Percentiles rank a stretch among this genome's conserved stretches.
Evolutionary conservation across 805 yeast species (phyloP).

Genomic region (Limtongozyma cylindracea): DNA sequence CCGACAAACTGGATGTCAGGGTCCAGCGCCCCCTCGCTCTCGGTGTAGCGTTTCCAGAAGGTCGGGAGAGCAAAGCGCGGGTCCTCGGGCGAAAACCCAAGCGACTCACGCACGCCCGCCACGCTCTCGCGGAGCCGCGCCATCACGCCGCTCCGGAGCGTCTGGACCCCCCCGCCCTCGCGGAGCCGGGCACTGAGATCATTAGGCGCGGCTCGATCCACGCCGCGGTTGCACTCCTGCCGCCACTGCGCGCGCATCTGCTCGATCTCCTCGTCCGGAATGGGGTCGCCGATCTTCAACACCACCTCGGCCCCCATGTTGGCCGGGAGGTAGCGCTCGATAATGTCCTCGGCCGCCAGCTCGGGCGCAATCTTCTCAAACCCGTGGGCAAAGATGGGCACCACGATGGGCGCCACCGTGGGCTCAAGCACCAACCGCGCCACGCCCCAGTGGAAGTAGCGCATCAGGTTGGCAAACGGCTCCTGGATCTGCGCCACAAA

Average conservation of each 20-base stretch:
- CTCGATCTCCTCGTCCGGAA: constrained; percentile 33
- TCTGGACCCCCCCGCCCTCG: constrained; percentile 35
- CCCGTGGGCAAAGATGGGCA: constrained; percentile 73
- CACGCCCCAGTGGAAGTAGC: constrained; percentile 92
- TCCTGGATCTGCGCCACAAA: constrained; percentile 67
- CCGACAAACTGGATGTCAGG: constrained; percentile 54
- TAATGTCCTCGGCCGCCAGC: constrained; percentile 23
- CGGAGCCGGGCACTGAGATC: constrained; percentile 40
- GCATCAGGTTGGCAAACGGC: constrained; percentile 68
- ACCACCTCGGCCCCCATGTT: constrained; percentile 42
- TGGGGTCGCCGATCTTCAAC: constrained; percentile 46
- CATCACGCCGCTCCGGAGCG: constrained; percentile 48
- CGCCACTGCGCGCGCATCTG: constrained; percentile 50
- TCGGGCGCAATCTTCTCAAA: constrained; percentile 79
- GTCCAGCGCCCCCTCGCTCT: constrained; percentile 37
- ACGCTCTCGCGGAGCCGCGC: constrained; percentile 40
- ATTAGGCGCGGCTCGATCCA: constrained; percentile 20
- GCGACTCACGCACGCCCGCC: constrained; percentile 14
- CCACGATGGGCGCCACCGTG: constrained; percentile 58
- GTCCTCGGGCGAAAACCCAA: constrained; percentile 32
- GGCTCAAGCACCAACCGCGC: constrained; percentile 66
- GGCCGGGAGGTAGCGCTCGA: constrained; percentile 32
- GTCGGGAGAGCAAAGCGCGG: constrained; percentile 34
- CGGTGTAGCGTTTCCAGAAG: constrained; percentile 55
- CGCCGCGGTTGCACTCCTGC: constrained; percentile 24